A percentile compares a stretch with the other conserved stretches of the same genome.
Conservation (phyloP, 129 eudicot species). For the Erigeron canadensis region DNA sequence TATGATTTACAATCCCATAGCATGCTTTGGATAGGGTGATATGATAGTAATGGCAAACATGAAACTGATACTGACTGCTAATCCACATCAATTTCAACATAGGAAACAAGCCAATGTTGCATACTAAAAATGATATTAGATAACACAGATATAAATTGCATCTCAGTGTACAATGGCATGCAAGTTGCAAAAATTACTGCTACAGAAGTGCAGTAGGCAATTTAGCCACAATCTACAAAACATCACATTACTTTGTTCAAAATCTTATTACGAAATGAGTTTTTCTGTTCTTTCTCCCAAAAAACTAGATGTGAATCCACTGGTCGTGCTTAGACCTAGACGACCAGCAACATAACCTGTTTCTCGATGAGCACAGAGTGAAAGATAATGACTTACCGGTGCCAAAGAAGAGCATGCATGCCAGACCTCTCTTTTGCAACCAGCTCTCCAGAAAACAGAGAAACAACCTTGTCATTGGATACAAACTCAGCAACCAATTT, state of each 20-base stretch:
- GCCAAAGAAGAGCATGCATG: constrained; percentile 97
- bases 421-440: constrained; percentile 77
- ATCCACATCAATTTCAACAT: not conserved
- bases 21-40: constrained; percentile 11
- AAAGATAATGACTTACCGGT: constrained; percentile 45
- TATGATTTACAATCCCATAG: not conserved
- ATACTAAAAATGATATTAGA: not conserved
- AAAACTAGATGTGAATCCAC: not conserved
- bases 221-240: not conserved
- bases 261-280: not conserved
- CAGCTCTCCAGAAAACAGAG: constrained; percentile 68
- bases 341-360: not conserved
- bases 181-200: constrained; percentile 10
- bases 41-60: not conserved
- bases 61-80: not conserved
- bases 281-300: not conserved
- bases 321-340: constrained; percentile 5
- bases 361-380: not conserved
- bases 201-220: constrained; percentile 8
- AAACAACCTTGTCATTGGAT: constrained; percentile 77
- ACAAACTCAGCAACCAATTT: constrained; percentile 80
- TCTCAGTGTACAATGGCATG: constrained; percentile 9
- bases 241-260: not conserved
- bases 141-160: not conserved
- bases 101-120: constrained; percentile 4